Conservation (phyloP, 768 basidiomycete genomes). For the Phaeolepiota aurea region DNA sequence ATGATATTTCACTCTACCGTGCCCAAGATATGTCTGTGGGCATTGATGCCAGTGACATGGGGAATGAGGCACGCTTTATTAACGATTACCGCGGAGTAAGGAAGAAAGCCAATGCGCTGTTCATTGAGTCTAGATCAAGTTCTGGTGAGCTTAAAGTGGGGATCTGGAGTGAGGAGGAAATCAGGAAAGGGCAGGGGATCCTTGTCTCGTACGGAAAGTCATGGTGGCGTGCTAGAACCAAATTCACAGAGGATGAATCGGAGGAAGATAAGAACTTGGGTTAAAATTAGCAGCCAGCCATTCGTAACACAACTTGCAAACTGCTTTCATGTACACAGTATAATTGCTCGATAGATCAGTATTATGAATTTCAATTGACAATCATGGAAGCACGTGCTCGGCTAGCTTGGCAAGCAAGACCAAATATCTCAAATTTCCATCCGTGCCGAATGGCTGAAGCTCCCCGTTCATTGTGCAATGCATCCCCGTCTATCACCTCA, state of each 20-base stretch:
- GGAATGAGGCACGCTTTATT: constrained; percentile 84
- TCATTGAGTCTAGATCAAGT: constrained; percentile 44
- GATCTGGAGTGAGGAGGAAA: constrained; percentile 55
- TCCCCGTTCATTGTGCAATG: constrained; percentile 20
- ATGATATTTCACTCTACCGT: constrained; percentile 78
- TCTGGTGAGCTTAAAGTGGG: constrained; percentile 68
- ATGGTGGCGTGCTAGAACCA: constrained; percentile 60
- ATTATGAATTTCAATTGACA: background rate
- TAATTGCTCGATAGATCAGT: background rate
- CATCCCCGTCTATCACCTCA: constrained; percentile 40
- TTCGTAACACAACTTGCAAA: no score
- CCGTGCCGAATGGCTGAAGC: background rate
- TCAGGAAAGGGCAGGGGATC: constrained; percentile 79
- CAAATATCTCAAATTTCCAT: constrained; percentile 27
- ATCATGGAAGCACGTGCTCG: background rate
- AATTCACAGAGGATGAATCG: background rate
- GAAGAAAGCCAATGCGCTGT: constrained; percentile 60
- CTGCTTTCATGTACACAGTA: background rate
- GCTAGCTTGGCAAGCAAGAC: constrained; percentile 13
- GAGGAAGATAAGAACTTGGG: background rate
- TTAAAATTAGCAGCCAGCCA: no score
- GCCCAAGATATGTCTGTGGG: constrained; percentile 54
- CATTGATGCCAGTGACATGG: constrained; percentile 64
- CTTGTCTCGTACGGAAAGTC: constrained; percentile 83
- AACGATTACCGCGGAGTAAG: constrained; percentile 87